These are phyloP conservation scores for Kalmusia sp. DNA, from an alignment of 2,329 filamentous ascomycete species.

Conservation along the genomic window DNA sequence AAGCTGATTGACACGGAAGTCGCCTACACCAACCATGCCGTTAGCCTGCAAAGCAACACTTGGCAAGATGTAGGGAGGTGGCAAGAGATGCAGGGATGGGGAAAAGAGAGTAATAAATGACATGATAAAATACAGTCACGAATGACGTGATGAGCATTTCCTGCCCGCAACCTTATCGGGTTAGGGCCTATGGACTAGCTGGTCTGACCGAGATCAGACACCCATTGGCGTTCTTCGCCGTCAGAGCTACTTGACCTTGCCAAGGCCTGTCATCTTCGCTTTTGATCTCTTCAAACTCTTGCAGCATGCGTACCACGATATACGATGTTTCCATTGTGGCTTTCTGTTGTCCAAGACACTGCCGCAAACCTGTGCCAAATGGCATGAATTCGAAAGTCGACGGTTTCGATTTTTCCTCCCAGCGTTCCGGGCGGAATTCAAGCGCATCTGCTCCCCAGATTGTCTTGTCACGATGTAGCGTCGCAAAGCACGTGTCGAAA, in stretches of 20 bases:
- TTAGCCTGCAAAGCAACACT: no score
- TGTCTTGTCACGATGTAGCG: conserved; percentile 32
- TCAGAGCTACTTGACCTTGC: conserved; percentile 11
- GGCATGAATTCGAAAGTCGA: conserved; percentile 14
- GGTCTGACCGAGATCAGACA: conserved; percentile 10
- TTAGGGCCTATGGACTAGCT: no score
- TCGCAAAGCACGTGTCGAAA: conserved; percentile 9
- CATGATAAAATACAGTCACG: no score
- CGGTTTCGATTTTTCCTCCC: conserved; percentile 22
- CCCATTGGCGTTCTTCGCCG: conserved; percentile 15
- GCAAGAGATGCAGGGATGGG: no score
- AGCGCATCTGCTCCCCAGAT: conserved; percentile 47
- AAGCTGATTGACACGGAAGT: no score
- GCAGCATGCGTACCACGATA: conserved; percentile 9
- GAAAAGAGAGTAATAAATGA: no score
- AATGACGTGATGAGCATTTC: no score
- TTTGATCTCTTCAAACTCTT: conserved; percentile 12
- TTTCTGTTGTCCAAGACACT: conserved; percentile 13
- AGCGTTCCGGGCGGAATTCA: conserved; percentile 47
- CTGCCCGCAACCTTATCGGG: no score
- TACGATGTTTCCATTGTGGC: conserved; percentile 17
- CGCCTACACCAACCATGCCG: no score
- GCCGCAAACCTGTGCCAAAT: conserved; percentile 13
- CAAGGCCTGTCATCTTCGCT: conserved; percentile 12
- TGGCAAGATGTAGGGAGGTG: no score